Base-by-base conservation (phyloP, 2,329 filamentous ascomycete genomes). In the Didymella pinodella region DNA sequence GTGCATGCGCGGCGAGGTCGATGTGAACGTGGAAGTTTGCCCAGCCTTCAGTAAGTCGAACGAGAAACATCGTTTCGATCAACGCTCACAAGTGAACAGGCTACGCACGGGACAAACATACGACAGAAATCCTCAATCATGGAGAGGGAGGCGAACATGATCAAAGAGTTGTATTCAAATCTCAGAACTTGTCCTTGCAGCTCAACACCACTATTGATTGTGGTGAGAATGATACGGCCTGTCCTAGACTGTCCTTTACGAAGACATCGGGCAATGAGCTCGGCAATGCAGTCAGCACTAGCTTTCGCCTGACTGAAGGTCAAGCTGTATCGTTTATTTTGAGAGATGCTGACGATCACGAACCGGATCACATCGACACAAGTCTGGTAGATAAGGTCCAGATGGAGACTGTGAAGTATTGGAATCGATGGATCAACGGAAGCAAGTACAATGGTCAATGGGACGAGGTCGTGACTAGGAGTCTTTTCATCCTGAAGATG, bases 401-500 rank as follows among this genome's bases (percentile, higher is more conserved):
- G 72, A 84, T 88, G 62, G 86, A 88, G 62, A 93, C 89, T 0
- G 88, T 89, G 68, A 81, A 80, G 8, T 93, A 85, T 74, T 93
- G 90, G 90, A 88, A 84, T 65, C 86, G 87, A 65, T 93, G 90
- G 86, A 89, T 92, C 53, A 82, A 84, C 6, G 86, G 88, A 71
- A 89, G 86, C 74, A 86, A 83, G 64, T 93, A 92, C 74, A 86
- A 85, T 58, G 90, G 90, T 5, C 84, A 87, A 32, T 93, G 90
- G 85, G 83, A 88, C 52, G 89, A 92, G 74, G 86, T 90, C 2
- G 88, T 93, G 6, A 82, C 83, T 26, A 82, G 90, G 54, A 92
- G 89, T 69, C 78, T 93, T 49, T 85, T 93, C 80, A 86, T 92
- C 52, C 77, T 93, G 44, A 93, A 93, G 75, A 82, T 93, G 77